Evolutionary conservation across 208 protist genomes (phyloP), one percentile per base, ranked within the genome.

Genomic region (Leishmania tropica): DNA sequence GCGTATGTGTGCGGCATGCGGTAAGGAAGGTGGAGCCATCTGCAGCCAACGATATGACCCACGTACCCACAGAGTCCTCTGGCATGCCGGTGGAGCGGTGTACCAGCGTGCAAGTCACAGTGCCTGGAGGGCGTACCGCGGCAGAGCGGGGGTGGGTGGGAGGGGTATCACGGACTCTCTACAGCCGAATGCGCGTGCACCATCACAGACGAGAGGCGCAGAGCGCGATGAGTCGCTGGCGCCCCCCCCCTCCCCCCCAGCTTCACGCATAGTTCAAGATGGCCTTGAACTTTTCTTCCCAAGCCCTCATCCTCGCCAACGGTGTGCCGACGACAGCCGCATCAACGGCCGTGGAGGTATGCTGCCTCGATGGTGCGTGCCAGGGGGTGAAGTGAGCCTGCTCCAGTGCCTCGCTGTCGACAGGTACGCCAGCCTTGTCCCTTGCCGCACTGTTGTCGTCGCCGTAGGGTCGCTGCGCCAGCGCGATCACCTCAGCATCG

Each of bases 231-330:
- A 47, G 28, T 60, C 51, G 73, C 73, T 31, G 73, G 31, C 28
- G 35, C n/a, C n/a, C 42, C 45, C 45, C 45, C 45, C 45, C 8
- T 42, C 45, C 45, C 45, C 45, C 10, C 45, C 28, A 17, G 19
- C 7, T 42, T 80, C 72, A 85, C 48, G 72, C 11, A 53, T 72
- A 62, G 17, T 37, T 45, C 3, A 86, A 53, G 79, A 86, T 65
- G 24, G 83, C 68, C 56, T 77, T 79, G 68, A 86, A 86, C 58
- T 83, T 86, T 21, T 67, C 58, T 47, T 86, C 83, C 83, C 83
- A 86, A 4, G 65, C 56, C 28, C 42, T 53, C 82, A 85, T 85
- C 6, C 56, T 73, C 15, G 73, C 75, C 15, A 78, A 58, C 1
- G 73, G 51, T 15, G 47, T 76, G 73, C 35, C n/a, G 45, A 56